Percentiles rank a stretch among this genome's conserved stretches.
Evolutionary conservation across 371 early-diverging fungal species (phyloP).

Genomic region (Mucor racemosus): DNA sequence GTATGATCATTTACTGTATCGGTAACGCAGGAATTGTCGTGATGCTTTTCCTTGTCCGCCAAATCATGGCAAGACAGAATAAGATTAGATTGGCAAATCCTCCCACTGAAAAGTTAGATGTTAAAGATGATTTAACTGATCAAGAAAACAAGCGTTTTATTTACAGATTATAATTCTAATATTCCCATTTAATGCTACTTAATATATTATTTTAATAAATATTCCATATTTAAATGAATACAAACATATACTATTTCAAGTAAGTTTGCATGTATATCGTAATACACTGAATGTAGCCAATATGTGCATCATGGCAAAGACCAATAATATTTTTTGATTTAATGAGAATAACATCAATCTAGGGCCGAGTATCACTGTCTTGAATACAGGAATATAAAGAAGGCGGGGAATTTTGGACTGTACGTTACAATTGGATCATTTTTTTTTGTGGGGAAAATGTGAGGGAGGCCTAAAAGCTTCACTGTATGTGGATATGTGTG

Average conservation of each 20-base stretch:
- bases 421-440: background rate
- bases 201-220: background rate
- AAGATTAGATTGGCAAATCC: slow-evolving; percentile 24
- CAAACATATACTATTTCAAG: background rate
- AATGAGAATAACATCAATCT: background rate
- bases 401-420: background rate
- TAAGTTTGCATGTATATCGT: background rate
- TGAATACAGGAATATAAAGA: background rate
- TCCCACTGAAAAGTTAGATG: background rate
- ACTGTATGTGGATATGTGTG: background rate
- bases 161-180: slow-evolving; percentile 19
- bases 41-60: slow-evolving; percentile 28
- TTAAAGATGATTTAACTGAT: slow-evolving; percentile 33
- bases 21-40: slow-evolving; percentile 33
- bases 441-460: background rate
- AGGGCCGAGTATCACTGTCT: background rate
- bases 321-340: background rate
- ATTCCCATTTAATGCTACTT: background rate
- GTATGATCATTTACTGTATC: slow-evolving; percentile 33
- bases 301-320: background rate
- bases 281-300: background rate
- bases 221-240: background rate
- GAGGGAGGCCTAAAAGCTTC: background rate
- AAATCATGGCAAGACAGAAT: slow-evolving; percentile 27
- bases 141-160: slow-evolving; percentile 26